phyloP scores from a whole-genome alignment of 2,329 filamentous ascomycete species.

The Stromatinia cepivora region DNA sequence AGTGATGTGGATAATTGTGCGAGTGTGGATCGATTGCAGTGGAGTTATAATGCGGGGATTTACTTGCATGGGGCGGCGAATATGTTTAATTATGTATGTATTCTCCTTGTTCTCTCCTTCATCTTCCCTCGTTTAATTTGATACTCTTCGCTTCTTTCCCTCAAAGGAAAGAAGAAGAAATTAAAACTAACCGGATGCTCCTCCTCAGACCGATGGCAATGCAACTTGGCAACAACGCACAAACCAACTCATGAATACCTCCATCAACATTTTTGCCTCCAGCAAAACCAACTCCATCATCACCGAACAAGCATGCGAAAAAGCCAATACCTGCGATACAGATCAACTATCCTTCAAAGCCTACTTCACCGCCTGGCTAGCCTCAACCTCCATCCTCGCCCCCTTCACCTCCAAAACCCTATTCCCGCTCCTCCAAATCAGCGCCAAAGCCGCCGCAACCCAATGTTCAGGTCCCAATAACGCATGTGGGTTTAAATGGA shows the following conservation, averaged over 20 bases:
- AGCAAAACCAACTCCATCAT: slow-evolving; percentile 48
- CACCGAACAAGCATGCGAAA: slow-evolving; percentile 53
- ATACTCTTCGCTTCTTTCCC: not conserved
- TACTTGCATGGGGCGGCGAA: slow-evolving; percentile 59
- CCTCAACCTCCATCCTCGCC: slow-evolving; percentile 61
- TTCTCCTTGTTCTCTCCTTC: not conserved
- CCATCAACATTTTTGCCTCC: slow-evolving; percentile 54
- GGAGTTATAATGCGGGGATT: slow-evolving; percentile 69
- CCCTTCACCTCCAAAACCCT: slow-evolving; percentile 57
- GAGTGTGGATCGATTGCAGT: slow-evolving; percentile 60
- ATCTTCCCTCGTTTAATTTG: not conserved
- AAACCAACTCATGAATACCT: slow-evolving; percentile 55
- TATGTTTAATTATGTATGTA: slow-evolving; percentile 50
- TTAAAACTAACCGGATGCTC: slow-evolving; percentile 14
- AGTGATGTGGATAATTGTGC: slow-evolving; percentile 59
- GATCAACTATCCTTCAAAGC: slow-evolving; percentile 66
- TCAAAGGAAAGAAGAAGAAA: not conserved
- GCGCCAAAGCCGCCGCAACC: slow-evolving; percentile 54
- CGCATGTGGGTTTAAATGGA: slow-evolving; percentile 64
- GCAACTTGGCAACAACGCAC: slow-evolving; percentile 57
- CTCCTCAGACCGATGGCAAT: slow-evolving; percentile 36
- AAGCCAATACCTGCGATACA: slow-evolving; percentile 56
- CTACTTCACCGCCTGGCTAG: slow-evolving; percentile 62
- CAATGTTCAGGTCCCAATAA: slow-evolving; percentile 60
- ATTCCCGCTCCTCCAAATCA: slow-evolving; percentile 54